Base-by-base conservation (phyloP, 2,329 filamentous ascomycete genomes). In the Harringtonia aguacate region DNA sequence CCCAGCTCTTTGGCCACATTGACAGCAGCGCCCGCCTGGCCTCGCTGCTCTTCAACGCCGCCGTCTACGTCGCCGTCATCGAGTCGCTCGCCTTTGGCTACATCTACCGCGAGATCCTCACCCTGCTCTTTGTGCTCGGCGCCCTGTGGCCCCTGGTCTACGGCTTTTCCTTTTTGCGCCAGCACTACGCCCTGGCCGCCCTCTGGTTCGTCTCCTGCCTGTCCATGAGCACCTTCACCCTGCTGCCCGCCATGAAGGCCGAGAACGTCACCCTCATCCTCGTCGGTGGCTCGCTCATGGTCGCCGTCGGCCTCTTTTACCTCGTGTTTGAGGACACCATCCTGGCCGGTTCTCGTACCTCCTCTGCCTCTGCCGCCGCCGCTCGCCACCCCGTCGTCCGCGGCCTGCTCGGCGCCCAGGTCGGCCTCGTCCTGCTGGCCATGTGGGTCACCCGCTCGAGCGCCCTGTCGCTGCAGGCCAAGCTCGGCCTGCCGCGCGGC, bases 1-100 rank as follows among this genome's bases (percentile, higher is more conserved):
- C 72, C 50, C 70, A 76, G 40, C 66, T 97, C 9, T 80, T 95
- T 51, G 72, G 76, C 1, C 74, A 89, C 52, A 65, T 89, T 35
- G 69, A 73, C 44, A 79, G 81, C 0, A 64, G 73, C 24, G 66
- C 71, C 13, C 43, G 43, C 10, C 63, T 74, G 27, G 51, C 75
- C 20, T 72, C 75, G 24, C 69, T 95, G 34, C 54, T 70, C 0
- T 50, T 92, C 13, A 83, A 92, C 51, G 58, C 69, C 1, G 47
- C 82, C 18, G 58, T 76, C 8, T 95, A 88, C 56, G 60, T 95
- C 43, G 81, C 70, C 8, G 68, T 95, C 9, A 73, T 98, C 21
- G 77, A 90, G 59, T 86, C 82, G 43, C 69, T 98, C 59, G 88
- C 92, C 20, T 71, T 94, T 64, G 89, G 87, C 41, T 98, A 98